phyloP scores from a whole-genome alignment of 2,329 filamentous ascomycete species.

The Aspergillus thermomutatus region DNA sequence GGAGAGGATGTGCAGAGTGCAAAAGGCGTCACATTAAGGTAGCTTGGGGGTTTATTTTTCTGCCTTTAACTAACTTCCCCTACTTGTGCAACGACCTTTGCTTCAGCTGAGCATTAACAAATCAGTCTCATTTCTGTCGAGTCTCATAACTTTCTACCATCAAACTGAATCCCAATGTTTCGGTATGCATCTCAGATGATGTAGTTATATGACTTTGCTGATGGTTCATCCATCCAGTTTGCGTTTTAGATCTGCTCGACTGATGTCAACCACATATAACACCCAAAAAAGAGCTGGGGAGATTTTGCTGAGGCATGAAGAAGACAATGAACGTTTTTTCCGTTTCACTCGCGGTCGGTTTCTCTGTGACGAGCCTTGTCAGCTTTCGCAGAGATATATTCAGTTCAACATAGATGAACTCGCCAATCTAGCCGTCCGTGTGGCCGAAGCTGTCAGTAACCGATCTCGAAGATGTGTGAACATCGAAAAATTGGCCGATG shows the following conservation, averaged over 20 bases:
- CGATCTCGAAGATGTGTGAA: neutral
- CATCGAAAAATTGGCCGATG: neutral
- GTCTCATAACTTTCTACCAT: too few species aligned
- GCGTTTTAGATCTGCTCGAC: neutral
- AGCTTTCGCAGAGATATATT: neutral
- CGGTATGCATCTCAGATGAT: too few species aligned
- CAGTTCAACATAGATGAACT: slow-evolving; percentile 1
- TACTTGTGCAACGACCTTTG: too few species aligned
- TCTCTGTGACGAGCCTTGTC: neutral
- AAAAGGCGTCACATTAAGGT: too few species aligned
- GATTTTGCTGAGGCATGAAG: neutral
- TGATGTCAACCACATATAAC: neutral
- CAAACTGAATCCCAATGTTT: too few species aligned
- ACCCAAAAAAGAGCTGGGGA: neutral
- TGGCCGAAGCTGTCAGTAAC: neutral
- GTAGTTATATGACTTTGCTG: too few species aligned
- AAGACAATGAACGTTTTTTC: neutral
- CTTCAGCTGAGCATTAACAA: too few species aligned
- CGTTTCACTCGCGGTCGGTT: neutral
- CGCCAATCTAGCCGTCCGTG: neutral
- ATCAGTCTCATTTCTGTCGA: too few species aligned
- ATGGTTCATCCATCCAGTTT: too few species aligned
- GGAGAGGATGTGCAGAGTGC: too few species aligned
- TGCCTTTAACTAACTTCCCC: too few species aligned
- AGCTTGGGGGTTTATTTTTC: too few species aligned